phyloP scores from a whole-genome alignment of 192 early-diverging fungal species.

The Bifiguratus adelaidae region DNA sequence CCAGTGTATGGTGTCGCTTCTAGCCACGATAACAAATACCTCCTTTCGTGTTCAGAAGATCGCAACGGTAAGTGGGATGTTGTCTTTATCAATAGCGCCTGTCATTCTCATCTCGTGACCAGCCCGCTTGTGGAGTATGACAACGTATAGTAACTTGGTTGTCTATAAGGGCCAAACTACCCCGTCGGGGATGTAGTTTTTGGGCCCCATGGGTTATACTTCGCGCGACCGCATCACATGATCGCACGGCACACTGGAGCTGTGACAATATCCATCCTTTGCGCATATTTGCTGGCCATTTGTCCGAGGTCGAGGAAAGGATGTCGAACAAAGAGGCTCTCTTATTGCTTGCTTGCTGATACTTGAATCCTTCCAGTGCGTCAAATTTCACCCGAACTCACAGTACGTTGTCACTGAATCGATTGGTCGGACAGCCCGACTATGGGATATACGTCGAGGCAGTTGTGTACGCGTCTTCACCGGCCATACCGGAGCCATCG shows the following conservation, averaged over 20 bases:
- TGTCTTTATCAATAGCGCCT: too few relatives aligned
- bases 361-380: too few relatives aligned
- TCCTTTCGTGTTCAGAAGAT: conserved; percentile 89
- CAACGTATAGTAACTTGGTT: conserved; percentile 85
- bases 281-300: conserved; percentile 95
- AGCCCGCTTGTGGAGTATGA: conserved; percentile 94
- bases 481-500: conserved; percentile 74
- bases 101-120: too few relatives aligned
- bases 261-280: conserved; percentile 93
- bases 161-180: conserved; percentile 94
- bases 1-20: conserved; percentile 83
- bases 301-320: conserved; percentile 90
- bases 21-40: conserved; percentile 74
- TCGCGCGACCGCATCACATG: conserved; percentile 94
- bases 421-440: conserved; percentile 72
- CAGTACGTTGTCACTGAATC: conserved; percentile 92
- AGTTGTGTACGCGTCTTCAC: conserved; percentile 83
- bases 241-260: conserved; percentile 94
- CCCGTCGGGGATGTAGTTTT: conserved; percentile 96
- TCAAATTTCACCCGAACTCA: conserved; percentile 94
- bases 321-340: too few relatives aligned
- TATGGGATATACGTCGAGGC: conserved; percentile 93
- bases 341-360: too few relatives aligned
- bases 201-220: conserved; percentile 86
- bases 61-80: conserved; percentile 70